These are phyloP conservation scores for Candida neerlandica DNA, from an alignment of 1,139 yeast genomes.

Conservation along the genomic window DNA sequence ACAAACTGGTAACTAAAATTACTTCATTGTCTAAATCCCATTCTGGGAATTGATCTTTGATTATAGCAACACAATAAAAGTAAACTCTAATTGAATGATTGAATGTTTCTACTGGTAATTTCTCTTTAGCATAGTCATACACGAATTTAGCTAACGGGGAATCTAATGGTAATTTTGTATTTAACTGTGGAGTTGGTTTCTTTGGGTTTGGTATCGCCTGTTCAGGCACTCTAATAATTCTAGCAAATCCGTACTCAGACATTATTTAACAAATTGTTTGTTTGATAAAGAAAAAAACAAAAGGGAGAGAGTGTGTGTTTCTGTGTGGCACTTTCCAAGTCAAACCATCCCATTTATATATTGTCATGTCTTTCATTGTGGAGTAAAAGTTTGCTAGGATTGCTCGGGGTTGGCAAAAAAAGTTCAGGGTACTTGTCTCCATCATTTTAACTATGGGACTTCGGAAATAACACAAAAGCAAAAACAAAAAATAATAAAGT, in stretches of 20 bases:
- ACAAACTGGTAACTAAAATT: slow-evolving; percentile 33
- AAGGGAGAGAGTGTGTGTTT: background rate
- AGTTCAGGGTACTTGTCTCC: slow-evolving; percentile 5
- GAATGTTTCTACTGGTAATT: slow-evolving; percentile 30
- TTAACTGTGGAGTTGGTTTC: slow-evolving; percentile 29
- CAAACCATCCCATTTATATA: background rate
- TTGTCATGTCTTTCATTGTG: background rate
- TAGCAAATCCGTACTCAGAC: slow-evolving; percentile 36
- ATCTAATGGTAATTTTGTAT: slow-evolving; percentile 23
- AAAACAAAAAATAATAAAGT: background rate
- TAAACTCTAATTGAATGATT: slow-evolving; percentile 39
- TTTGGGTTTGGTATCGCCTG: slow-evolving; percentile 30
- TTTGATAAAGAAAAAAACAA: background rate
- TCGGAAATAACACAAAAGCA: slow-evolving; percentile 6
- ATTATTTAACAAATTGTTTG: slow-evolving; percentile 16
- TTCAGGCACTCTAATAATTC: slow-evolving; percentile 32
- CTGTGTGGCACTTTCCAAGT: background rate
- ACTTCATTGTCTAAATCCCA: slow-evolving; percentile 39
- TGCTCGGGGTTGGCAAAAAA: background rate
- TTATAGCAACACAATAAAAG: slow-evolving; percentile 35
- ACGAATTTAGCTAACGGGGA: slow-evolving; percentile 23
- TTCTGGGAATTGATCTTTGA: slow-evolving; percentile 37
- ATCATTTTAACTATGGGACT: background rate
- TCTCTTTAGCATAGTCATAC: slow-evolving; percentile 27
- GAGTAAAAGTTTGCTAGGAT: background rate